Base-by-base conservation (phyloP, 2,329 filamentous ascomycete genomes). In the Alternaria ventricosa region DNA sequence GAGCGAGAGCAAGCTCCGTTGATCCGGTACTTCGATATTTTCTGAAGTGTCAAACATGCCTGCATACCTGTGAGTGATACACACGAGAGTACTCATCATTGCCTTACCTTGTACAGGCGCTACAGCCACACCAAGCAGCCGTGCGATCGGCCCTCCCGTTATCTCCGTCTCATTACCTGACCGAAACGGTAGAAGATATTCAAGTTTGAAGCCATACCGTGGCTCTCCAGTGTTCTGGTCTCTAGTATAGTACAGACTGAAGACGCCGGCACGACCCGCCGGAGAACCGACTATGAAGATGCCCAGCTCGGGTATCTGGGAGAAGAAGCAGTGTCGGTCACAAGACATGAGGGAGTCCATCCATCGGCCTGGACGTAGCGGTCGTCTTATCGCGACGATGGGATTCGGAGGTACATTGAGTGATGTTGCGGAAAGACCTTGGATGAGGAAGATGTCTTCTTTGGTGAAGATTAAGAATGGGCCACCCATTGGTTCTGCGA, bases 301-400 rank as follows among this genome's bases (percentile, higher is more conserved):
- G n/a, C 85, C 89, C 1, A 96, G 82, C 69, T 92, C 89, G 0
- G 90, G 90, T 1, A 94, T 87, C 55, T 89, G 84, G 0, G 85
- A 80, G 41, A 88, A 79, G 84, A 92, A 88, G 78, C 86, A 89
- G 22, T 92, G 79, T 8, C 88, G 85, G 67, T 89, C 71, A 23
- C 59, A 61, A 13, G 80, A 73, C 46, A 43, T 50, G 18, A 64
- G 43, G 8, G 46, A 45, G 23, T 53, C 36, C 4, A 51, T n/a
- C 50, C 55, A 57, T 4, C 28, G 36, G 3, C 53, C 36, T 0
- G 71, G 65, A 28, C 69, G 70, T 12, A 76, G 58, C 3, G 81
- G 78, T 45, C 79, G 75, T 10, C 74, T 77, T 58, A 83, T 76
- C 3, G 78, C 75, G n/a, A 82, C 18, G 73, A 81, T 62, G 6